A percentile compares a stretch with the other conserved stretches of the same genome.
Conservation (phyloP, 2,329 filamentous ascomycete species). For the Stagonosporopsis tanaceti region DNA sequence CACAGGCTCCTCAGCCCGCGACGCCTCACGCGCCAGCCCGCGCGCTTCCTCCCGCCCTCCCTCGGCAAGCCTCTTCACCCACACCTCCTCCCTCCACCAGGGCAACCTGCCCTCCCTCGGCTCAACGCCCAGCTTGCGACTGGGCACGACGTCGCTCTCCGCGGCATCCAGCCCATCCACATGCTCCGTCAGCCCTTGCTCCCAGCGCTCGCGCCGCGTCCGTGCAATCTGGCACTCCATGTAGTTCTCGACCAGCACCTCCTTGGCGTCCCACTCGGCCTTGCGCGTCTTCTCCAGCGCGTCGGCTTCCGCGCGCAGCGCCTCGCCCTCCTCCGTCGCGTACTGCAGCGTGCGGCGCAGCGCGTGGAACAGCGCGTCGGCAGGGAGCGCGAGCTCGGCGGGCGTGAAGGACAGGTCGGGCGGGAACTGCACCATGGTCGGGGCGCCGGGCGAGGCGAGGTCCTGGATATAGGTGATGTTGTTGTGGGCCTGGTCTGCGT, state of each 20-base stretch:
- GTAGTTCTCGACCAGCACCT: slow-evolving; percentile 77
- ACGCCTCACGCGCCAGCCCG: background rate
- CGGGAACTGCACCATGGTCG: slow-evolving; percentile 61
- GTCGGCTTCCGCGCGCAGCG: slow-evolving; percentile 70
- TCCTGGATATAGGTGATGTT: slow-evolving; percentile 67
- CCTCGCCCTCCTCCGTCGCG: slow-evolving; percentile 72
- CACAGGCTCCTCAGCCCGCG: background rate
- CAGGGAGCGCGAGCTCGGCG: slow-evolving; percentile 70
- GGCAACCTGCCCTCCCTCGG: slow-evolving; percentile 36
- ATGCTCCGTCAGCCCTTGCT: slow-evolving; percentile 44
- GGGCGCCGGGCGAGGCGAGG: slow-evolving; percentile 66
- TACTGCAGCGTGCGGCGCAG: slow-evolving; percentile 73
- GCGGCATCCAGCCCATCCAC: slow-evolving; percentile 43
- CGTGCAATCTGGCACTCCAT: slow-evolving; percentile 71
- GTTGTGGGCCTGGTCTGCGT: slow-evolving; percentile 58
- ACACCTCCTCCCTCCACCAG: slow-evolving; percentile 46
- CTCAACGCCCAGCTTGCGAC: slow-evolving; percentile 41
- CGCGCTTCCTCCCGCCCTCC: background rate
- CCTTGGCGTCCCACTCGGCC: slow-evolving; percentile 81
- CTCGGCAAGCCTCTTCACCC: slow-evolving; percentile 19
- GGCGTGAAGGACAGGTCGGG: slow-evolving; percentile 68
- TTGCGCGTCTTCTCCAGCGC: slow-evolving; percentile 71
- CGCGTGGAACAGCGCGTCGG: slow-evolving; percentile 71
- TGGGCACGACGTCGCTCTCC: slow-evolving; percentile 47
- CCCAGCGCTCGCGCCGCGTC: slow-evolving; percentile 41